phyloP scores from a whole-genome alignment of 257 asterid genomes.

The Handroanthus guayacan region DNA sequence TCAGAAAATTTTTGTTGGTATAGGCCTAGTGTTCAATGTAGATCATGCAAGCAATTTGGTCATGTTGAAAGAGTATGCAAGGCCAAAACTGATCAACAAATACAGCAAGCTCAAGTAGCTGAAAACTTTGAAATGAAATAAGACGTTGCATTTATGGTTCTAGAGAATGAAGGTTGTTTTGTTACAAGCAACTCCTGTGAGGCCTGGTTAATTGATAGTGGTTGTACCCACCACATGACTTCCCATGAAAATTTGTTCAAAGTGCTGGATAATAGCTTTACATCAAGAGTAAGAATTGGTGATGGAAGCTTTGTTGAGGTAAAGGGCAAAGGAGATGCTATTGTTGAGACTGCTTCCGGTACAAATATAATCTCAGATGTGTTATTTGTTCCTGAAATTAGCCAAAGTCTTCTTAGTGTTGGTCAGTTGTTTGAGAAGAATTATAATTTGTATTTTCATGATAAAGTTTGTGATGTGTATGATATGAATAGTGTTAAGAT shows the following conservation, averaged over 20 bases:
- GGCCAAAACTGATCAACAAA: not conserved
- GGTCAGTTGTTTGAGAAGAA: not conserved
- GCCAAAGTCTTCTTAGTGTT: not conserved
- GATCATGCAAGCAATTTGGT: not conserved
- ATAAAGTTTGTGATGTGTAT: not conserved
- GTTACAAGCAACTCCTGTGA: not conserved
- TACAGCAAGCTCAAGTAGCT: not conserved
- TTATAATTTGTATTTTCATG: not conserved
- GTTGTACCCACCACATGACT: not conserved
- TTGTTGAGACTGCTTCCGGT: not conserved
- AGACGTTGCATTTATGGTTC: not conserved
- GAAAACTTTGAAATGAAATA: not conserved
- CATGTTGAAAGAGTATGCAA: not conserved
- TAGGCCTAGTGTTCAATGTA: not conserved
- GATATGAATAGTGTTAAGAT: not conserved
- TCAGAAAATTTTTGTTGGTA: slow-evolving; percentile 1
- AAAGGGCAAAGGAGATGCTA: not conserved
- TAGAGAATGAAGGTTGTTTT: not conserved
- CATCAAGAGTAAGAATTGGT: not conserved
- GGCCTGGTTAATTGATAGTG: not conserved
- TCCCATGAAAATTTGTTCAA: not conserved
- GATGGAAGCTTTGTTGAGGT: not conserved
- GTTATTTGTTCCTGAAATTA: not conserved
- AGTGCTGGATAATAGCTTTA: not conserved
- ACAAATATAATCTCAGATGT: not conserved